Evolutionary conservation across 192 early-diverging fungal species (phyloP).

Genomic region (Coemansia sp.): DNA sequence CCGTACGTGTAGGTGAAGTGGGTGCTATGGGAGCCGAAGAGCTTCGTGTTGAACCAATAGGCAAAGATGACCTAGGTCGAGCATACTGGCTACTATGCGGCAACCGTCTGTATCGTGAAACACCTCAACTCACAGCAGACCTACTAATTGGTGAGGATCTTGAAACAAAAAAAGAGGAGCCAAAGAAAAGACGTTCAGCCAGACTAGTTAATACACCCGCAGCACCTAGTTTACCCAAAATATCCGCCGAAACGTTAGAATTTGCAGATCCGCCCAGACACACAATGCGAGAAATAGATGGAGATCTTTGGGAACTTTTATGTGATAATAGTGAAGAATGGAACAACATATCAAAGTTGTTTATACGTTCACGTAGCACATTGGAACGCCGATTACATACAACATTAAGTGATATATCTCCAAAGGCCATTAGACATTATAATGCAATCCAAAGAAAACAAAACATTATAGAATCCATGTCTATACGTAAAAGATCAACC

Average conservation of each 20-base stretch:
- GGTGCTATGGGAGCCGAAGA: background rate
- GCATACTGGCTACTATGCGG: constrained; percentile 31
- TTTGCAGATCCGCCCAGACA: constrained; percentile 20
- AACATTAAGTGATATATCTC: too few species aligned
- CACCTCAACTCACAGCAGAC: constrained; percentile 13
- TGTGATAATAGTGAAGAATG: constrained; percentile 19
- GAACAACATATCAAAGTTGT: too few species aligned
- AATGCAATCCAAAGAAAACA: background rate
- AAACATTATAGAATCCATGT: background rate
- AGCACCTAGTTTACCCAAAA: background rate
- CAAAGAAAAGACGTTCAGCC: too few species aligned
- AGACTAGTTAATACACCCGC: constrained; percentile 1
- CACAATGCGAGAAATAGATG: constrained; percentile 21
- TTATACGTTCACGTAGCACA: too few species aligned
- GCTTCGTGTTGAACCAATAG: constrained; percentile 14
- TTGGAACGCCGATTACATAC: too few species aligned
- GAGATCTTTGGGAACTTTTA: constrained; percentile 38
- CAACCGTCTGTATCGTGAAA: constrained; percentile 22
- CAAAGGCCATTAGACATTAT: background rate
- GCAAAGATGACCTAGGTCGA: constrained; percentile 13
- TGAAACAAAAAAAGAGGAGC: background rate
- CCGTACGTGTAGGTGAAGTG: constrained; percentile 1
- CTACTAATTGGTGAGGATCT: constrained; percentile 6
- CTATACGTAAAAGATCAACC: background rate
- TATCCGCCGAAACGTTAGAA: constrained; percentile 8